Percentiles rank a stretch among this genome's conserved stretches.
phyloP scores from a whole-genome alignment of 352 stramenopile species.

The Phytophthora pistaciae region DNA sequence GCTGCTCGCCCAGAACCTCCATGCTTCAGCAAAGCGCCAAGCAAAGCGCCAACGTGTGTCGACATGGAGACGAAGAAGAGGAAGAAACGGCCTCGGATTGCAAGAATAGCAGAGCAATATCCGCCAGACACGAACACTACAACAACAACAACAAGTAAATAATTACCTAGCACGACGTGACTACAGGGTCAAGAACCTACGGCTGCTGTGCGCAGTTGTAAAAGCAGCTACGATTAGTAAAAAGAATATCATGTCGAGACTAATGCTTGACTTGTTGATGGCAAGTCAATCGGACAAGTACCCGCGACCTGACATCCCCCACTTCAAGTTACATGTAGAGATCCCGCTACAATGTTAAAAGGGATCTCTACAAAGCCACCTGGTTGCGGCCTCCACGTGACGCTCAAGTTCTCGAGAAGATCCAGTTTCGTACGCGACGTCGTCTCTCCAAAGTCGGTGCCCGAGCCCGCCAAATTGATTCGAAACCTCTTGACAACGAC shows the following conservation, averaged over 20 bases:
- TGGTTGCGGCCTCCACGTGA: not conserved
- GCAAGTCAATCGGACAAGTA: not conserved
- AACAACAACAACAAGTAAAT: not conserved
- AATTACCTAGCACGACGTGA: not conserved
- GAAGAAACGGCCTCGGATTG: slow-evolving; percentile 16
- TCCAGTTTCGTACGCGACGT: slow-evolving; percentile 3
- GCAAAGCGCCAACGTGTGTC: not conserved
- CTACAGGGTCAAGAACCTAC: not conserved
- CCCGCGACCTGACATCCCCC: not conserved
- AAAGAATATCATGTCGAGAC: not conserved
- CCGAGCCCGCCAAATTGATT: not conserved
- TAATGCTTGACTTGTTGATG: not conserved
- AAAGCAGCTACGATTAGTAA: not conserved
- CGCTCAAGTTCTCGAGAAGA: not conserved
- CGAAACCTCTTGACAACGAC: not conserved
- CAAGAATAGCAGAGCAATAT: slow-evolving; percentile 27
- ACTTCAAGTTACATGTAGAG: not conserved
- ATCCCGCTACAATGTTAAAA: not conserved
- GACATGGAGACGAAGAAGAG: slow-evolving; percentile 7
- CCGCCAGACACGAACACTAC: not conserved
- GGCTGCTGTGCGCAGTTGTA: not conserved
- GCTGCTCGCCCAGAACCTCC: slow-evolving; percentile 13
- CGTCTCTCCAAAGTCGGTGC: not conserved
- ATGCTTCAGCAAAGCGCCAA: slow-evolving; percentile 18
- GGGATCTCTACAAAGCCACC: not conserved